These are phyloP conservation scores for Nannochloris sp. DNA, from an alignment of 139 green algal species.

Conservation along the genomic window DNA sequence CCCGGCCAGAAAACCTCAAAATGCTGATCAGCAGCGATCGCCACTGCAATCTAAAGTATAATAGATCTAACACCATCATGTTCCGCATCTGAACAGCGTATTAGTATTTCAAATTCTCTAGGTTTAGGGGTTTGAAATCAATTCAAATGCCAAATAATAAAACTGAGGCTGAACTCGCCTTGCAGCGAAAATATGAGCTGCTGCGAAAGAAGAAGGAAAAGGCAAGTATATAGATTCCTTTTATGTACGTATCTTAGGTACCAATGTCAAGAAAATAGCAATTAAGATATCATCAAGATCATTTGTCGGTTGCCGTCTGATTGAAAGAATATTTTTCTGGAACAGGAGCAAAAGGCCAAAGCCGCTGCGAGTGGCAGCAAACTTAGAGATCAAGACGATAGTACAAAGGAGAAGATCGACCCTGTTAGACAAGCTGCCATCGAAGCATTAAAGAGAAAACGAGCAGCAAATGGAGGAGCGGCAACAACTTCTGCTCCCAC, in stretches of 20 bases:
- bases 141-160: background rate
- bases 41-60: too few relatives aligned
- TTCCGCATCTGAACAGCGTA: too few relatives aligned
- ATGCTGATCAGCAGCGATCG: too few relatives aligned
- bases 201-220: conserved; percentile 27
- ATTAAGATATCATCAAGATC: too few relatives aligned
- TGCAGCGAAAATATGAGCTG: conserved; percentile 33
- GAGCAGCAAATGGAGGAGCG: background rate
- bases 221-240: too few relatives aligned
- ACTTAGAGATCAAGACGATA: background rate
- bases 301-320: too few relatives aligned
- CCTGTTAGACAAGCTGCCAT: conserved; percentile 1
- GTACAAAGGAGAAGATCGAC: background rate
- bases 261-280: too few relatives aligned
- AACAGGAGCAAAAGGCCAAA: too few relatives aligned
- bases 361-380: too few relatives aligned
- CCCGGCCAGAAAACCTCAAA: background rate
- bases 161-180: conserved; percentile 24
- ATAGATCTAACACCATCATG: background rate
- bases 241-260: too few relatives aligned
- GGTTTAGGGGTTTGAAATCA: background rate
- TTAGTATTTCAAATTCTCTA: too few relatives aligned
- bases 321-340: too few relatives aligned
- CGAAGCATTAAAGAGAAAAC: conserved; percentile 3
- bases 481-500: background rate